Base-by-base conservation (phyloP, 2,329 filamentous ascomycete species). In the Fusarium dimerum region DNA sequence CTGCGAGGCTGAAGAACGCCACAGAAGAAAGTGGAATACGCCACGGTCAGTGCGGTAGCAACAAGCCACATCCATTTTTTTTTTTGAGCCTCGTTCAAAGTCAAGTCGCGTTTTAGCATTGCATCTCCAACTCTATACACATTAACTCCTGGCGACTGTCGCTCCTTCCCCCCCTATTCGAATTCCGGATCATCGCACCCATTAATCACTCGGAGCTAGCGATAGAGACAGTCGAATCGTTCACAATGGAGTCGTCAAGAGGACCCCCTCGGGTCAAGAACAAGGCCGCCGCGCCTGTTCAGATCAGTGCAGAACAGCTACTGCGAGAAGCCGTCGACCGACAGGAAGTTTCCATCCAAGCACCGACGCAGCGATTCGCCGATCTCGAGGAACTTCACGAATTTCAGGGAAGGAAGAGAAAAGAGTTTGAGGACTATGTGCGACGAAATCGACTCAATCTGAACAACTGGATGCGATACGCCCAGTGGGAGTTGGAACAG, bases 391-490 rank as follows among this genome's bases (percentile, higher is more conserved):
- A 99, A 78, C 85, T 99, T 44, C 93, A 97, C 77, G 94, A 97
- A 74, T 96, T 90, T 73, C 94, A 99, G 74, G 93, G 92, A 49
- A 85, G 94, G 59, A 97, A 97, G 77, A 83, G 94, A 63, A 94
- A 92, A 73, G 94, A 96, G 68, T 99, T 96, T 65, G 94, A 99
- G 75, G 90, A 96, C 78, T 97, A 97, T 87, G 90, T 97, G 55
- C 87, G 92, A 59, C 89, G 94, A 59, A 97, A 97, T 70, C 79
- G 93, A 67, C 82, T 97, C 70, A 96, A 95, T 68, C 92, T 97
- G 82, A 96, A 96, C 79, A 97, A 97, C 74, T 99, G 94, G 94
- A 91, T 94, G 82, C 89, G 92, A 67, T 99, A 99, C 79, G 93
- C 94, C 50, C 85, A 90, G 64, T 99, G 92, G 90, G 94, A 99